Evolutionary conservation across 2,329 filamentous ascomycete genomes (phyloP).

Genomic region (Lasiodiplodia sp.): DNA sequence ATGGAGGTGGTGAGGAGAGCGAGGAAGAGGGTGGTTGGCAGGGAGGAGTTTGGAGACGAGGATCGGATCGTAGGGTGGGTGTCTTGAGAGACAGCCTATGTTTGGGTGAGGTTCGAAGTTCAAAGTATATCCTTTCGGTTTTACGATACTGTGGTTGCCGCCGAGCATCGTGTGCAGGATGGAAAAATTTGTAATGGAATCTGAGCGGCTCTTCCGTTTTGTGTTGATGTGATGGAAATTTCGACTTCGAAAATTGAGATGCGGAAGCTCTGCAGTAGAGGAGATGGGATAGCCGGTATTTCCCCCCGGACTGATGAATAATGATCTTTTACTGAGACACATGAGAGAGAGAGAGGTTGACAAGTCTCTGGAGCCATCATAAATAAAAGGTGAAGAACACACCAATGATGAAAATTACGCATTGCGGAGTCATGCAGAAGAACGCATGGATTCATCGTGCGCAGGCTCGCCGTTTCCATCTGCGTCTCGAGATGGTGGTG

Average conservation of each 20-base stretch:
- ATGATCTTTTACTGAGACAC: not conserved
- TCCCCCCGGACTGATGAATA: not conserved
- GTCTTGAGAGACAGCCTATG: not conserved
- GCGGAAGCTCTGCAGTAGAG: no score
- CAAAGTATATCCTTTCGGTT: not conserved
- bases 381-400: not conserved
- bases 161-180: no score
- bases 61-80: conserved; percentile 12
- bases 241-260: no score
- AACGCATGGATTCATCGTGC: not conserved
- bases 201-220: not conserved
- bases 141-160: not conserved
- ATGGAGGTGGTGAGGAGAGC: not conserved
- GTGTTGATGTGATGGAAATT: no score
- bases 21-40: conserved; percentile 1
- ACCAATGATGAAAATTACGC: not conserved
- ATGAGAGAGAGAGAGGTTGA: not conserved
- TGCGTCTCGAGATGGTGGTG: not conserved
- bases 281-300: not conserved
- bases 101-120: not conserved
- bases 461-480: no score
- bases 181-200: not conserved
- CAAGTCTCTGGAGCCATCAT: not conserved
- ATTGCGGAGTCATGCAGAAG: not conserved
- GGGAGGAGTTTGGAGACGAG: not conserved